Evolutionary conservation across 176 grass and related monocot species (phyloP).

Genomic region (Triticum timopheevii): DNA sequence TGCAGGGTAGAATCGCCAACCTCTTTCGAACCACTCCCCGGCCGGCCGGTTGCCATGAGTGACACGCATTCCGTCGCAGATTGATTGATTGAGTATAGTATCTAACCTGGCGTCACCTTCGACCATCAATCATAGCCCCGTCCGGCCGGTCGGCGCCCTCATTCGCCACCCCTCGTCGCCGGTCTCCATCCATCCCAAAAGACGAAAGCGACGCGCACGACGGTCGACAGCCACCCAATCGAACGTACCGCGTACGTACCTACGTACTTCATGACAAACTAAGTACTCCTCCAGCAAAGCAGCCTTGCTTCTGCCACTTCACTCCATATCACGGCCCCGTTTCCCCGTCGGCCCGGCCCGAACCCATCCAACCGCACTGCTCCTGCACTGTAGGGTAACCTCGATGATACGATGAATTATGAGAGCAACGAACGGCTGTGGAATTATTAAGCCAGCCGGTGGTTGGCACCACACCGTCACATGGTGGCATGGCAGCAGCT

Average conservation of each 20-base stretch:
- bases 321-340: background rate
- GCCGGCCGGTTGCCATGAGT: background rate
- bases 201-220: background rate
- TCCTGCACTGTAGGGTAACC: background rate
- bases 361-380: too few species aligned
- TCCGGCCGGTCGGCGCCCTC: background rate
- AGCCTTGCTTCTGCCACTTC: background rate
- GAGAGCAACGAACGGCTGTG: background rate
- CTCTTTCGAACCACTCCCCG: background rate
- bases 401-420: background rate
- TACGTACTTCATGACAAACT: background rate
- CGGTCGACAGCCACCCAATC: background rate
- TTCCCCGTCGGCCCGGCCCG: too few species aligned
- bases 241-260: background rate
- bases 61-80: background rate
- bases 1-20: background rate
- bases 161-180: background rate
- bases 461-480: background rate
- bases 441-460: background rate
- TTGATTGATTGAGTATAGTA: background rate
- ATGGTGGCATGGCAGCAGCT: background rate
- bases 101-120: background rate
- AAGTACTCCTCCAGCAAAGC: background rate
- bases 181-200: background rate
- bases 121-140: background rate